phyloP scores from a whole-genome alignment of 2,329 filamentous ascomycete species.

The Fonsecaea erecta region DNA sequence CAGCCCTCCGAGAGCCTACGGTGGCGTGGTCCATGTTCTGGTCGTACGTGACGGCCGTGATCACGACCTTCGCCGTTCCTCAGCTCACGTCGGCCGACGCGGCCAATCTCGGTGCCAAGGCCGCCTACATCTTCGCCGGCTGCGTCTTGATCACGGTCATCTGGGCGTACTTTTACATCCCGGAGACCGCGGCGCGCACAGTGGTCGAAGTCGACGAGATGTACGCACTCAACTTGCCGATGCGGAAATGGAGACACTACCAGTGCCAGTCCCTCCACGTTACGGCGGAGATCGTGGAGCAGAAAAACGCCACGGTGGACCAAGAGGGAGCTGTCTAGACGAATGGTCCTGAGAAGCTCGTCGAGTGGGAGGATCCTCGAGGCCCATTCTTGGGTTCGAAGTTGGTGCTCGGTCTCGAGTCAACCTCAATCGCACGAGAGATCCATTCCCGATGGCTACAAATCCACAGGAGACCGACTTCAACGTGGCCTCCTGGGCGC shows the following conservation, averaged over 20 bases:
- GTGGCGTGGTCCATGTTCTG: constrained; percentile 47
- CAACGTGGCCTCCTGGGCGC: too few relatives aligned
- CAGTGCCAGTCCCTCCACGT: constrained; percentile 3
- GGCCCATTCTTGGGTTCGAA: too few relatives aligned
- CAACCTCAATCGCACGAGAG: too few relatives aligned
- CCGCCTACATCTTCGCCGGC: constrained; percentile 40
- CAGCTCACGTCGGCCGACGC: constrained; percentile 40
- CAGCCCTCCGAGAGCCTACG: constrained; percentile 51
- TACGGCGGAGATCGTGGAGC: background rate
- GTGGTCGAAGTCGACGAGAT: constrained; percentile 44
- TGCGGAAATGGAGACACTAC: constrained; percentile 35
- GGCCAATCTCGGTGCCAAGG: constrained; percentile 39
- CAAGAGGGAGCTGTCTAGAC: background rate
- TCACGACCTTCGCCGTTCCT: constrained; percentile 46
- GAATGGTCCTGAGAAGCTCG: too few relatives aligned
- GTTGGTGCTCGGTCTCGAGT: too few relatives aligned
- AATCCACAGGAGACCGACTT: too few relatives aligned
- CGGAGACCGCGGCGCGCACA: constrained; percentile 38
- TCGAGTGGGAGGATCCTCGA: too few relatives aligned
- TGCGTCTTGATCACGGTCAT: constrained; percentile 33
- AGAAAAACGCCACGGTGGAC: background rate
- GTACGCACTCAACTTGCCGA: constrained; percentile 37
- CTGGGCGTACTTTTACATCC: constrained; percentile 37
- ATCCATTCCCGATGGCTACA: too few relatives aligned
- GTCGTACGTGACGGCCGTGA: constrained; percentile 45